phyloP scores from a whole-genome alignment of 371 early-diverging fungal species.

The Encephalitozoon romaleae region DNA sequence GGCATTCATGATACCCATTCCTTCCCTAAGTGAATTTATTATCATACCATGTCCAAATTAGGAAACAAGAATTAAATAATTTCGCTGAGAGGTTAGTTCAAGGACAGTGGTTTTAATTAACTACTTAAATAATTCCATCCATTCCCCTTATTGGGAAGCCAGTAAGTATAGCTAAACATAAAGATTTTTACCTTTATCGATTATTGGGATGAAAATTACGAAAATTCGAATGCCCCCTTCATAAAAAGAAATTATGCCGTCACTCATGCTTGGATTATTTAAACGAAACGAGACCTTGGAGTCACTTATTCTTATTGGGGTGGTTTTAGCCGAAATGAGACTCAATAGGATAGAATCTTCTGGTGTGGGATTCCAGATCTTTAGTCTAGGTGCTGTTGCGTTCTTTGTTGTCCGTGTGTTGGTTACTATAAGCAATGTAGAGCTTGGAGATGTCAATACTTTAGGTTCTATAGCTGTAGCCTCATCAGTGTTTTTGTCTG shows the following conservation, averaged over 20 bases:
- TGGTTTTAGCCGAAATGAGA: not conserved
- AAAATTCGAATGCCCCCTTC: not conserved
- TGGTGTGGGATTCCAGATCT: not conserved
- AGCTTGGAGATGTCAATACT: not conserved
- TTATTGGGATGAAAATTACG: not conserved
- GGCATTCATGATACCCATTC: not conserved
- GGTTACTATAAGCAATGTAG: not conserved
- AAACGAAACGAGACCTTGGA: not conserved
- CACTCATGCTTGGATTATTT: too few relatives aligned
- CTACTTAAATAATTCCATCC: not conserved
- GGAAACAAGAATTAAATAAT: not conserved
- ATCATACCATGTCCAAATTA: not conserved
- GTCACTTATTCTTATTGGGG: not conserved
- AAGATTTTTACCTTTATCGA: too few relatives aligned
- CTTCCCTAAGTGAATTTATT: not conserved
- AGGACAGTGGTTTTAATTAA: too few relatives aligned
- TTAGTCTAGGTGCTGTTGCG: not conserved
- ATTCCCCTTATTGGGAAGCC: not conserved
- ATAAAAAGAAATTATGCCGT: too few relatives aligned
- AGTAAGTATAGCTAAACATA: not conserved
- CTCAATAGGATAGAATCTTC: not conserved
- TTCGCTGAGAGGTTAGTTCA: not conserved
- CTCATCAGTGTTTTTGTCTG: not conserved
- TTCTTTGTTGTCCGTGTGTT: not conserved
- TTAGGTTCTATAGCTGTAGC: not conserved